Conservation (phyloP, 2,329 filamentous ascomycete species). For the Dothistroma pini region DNA sequence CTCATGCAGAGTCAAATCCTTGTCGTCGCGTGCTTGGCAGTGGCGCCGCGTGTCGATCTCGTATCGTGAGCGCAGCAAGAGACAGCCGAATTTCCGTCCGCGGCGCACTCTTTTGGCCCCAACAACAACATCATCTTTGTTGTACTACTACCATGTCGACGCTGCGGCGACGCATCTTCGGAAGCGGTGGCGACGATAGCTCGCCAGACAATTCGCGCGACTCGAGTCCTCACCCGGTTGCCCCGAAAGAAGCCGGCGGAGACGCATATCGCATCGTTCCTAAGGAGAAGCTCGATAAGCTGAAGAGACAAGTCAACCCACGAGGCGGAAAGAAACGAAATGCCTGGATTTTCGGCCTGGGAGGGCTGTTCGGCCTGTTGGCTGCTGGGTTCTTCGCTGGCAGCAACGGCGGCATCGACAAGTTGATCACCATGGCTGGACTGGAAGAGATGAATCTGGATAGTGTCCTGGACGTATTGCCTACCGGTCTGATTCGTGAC, state of each 20-base stretch:
- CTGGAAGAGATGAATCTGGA: conserved; percentile 73
- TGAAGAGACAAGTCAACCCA: conserved; percentile 33
- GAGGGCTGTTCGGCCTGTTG: conserved; percentile 86
- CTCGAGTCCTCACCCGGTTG: conserved; percentile 35
- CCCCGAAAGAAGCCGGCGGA: conserved; percentile 30
- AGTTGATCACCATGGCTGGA: conserved; percentile 75
- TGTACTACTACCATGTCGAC: conserved; percentile 27
- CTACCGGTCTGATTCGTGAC: conserved; percentile 79
- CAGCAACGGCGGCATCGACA: conserved; percentile 61
- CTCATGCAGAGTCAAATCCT: too few relatives aligned
- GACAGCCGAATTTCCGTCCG: too few relatives aligned
- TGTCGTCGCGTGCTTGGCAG: too few relatives aligned
- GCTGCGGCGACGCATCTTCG: conserved; percentile 36
- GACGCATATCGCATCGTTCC: conserved; percentile 51
- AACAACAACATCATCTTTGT: background rate
- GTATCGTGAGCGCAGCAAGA: too few relatives aligned
- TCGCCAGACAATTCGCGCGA: conserved; percentile 39
- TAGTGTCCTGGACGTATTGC: conserved; percentile 79
- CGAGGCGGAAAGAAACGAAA: conserved; percentile 62
- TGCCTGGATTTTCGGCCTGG: conserved; percentile 80
- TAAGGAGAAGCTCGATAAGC: conserved; percentile 47
- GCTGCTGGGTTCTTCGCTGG: conserved; percentile 85
- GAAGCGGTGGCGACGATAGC: conserved; percentile 21
- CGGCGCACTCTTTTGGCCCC: background rate
- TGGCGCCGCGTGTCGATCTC: too few relatives aligned